Evolutionary conservation across 495 filamentous ascomycete species (phyloP).

Genomic region (Symbiotaphrina buchneri): DNA sequence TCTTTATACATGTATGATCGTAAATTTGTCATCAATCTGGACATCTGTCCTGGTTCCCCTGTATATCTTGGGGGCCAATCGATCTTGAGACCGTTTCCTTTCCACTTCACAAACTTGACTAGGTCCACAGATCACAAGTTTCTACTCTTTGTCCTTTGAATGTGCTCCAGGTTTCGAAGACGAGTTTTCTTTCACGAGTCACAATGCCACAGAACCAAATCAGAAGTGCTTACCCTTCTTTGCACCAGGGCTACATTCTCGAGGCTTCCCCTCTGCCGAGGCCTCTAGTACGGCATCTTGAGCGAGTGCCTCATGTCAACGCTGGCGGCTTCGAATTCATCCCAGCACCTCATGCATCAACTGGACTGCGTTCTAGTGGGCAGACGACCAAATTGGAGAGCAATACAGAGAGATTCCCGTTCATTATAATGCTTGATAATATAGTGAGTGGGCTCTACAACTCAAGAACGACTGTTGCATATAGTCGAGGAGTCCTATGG

Average conservation of each 20-base stretch:
- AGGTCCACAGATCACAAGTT: too few species aligned
- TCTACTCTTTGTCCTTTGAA: background rate
- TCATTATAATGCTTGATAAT: slow-evolving; percentile 65
- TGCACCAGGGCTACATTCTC: slow-evolving; percentile 47
- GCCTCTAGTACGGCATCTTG: slow-evolving; percentile 40
- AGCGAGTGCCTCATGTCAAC: slow-evolving; percentile 15
- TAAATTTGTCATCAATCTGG: too few species aligned
- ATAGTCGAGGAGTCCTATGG: background rate
- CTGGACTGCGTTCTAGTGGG: slow-evolving; percentile 53
- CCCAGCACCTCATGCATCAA: slow-evolving; percentile 42
- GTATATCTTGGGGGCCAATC: too few species aligned
- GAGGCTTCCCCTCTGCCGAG: slow-evolving; percentile 69
- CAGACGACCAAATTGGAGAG: slow-evolving; percentile 13
- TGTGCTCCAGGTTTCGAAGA: background rate
- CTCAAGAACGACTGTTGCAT: too few species aligned
- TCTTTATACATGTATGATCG: too few species aligned
- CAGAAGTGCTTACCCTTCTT: background rate
- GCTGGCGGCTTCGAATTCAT: slow-evolving; percentile 27
- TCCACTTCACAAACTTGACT: background rate
- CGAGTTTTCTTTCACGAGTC: too few species aligned
- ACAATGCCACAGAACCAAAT: too few species aligned
- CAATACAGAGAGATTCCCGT: slow-evolving; percentile 34
- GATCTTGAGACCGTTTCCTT: background rate
- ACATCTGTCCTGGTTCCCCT: too few species aligned
- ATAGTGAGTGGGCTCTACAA: slow-evolving; percentile 17